Percentiles rank a stretch among this genome's conserved stretches.
Conservation (phyloP, 2,329 filamentous ascomycete species). For the Monilinia fructigena region DNA sequence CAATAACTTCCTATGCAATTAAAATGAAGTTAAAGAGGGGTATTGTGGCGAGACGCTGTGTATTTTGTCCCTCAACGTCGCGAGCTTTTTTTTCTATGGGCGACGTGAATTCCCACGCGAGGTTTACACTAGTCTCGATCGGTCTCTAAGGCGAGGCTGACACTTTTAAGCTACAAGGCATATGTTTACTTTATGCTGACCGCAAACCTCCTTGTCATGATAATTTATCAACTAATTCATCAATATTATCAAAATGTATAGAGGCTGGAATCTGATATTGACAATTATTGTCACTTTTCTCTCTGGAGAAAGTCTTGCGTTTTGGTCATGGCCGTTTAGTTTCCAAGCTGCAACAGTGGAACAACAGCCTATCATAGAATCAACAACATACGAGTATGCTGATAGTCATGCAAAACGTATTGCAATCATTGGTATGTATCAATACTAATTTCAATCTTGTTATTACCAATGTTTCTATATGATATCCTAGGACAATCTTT, state of each 20-base stretch:
- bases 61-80: conserved; percentile 21
- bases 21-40: conserved; percentile 14
- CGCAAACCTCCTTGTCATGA: not conserved
- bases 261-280: conserved; percentile 31
- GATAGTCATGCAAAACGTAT: conserved; percentile 35
- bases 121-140: conserved; percentile 18
- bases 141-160: conserved; percentile 14
- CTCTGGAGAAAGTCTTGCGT: conserved; percentile 31
- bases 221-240: conserved; percentile 8
- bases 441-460: not conserved
- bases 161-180: not conserved
- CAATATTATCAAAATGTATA: conserved; percentile 31
- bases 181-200: not conserved
- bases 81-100: conserved; percentile 23
- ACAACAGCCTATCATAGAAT: conserved; percentile 16
- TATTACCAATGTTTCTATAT: not conserved
- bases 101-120: conserved; percentile 24
- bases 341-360: conserved; percentile 16
- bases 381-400: conserved; percentile 26
- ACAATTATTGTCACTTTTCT: conserved; percentile 30
- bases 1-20: conserved; percentile 24
- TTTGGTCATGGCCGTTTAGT: conserved; percentile 39
- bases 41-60: conserved; percentile 13
- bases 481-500: not conserved
- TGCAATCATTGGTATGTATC: conserved; percentile 40